Conservation (phyloP, 768 basidiomycete species). For the Termitomyces sp. region DNA sequence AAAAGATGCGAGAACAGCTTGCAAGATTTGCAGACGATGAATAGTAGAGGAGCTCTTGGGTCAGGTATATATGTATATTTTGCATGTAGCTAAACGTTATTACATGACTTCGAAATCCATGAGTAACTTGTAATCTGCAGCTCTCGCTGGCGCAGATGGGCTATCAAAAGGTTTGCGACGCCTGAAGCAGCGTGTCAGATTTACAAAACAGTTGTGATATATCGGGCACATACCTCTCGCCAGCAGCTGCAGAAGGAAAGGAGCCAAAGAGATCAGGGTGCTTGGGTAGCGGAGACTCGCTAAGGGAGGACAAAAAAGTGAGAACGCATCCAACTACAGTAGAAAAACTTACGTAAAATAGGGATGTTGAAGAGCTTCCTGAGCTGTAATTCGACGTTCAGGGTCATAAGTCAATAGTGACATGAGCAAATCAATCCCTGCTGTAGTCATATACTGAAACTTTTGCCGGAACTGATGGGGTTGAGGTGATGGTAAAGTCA, state of each 20-base stretch:
- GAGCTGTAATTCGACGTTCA: constrained; percentile 78
- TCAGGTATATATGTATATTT: background rate
- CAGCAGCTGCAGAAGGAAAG: constrained; percentile 94
- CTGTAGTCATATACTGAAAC: constrained; percentile 79
- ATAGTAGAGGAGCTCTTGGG: background rate
- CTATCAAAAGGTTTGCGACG: constrained; percentile 76
- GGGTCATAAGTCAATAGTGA: constrained; percentile 89
- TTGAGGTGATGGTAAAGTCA: constrained; percentile 74
- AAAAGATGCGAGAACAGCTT: constrained; percentile 57
- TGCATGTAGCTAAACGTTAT: background rate
- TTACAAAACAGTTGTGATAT: background rate
- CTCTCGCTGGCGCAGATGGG: constrained; percentile 76
- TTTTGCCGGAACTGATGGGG: constrained; percentile 76
- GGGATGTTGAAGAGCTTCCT: constrained; percentile 85
- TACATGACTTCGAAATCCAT: constrained; percentile 56
- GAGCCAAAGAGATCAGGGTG: constrained; percentile 94
- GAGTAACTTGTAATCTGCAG: constrained; percentile 62
- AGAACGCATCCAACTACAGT: background rate
- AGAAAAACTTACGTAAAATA: constrained; percentile 73
- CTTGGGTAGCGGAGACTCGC: constrained; percentile 93
- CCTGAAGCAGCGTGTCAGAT: constrained; percentile 33
- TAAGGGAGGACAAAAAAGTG: constrained; percentile 25
- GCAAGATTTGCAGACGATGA: constrained; percentile 31
- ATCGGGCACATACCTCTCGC: constrained; percentile 71
- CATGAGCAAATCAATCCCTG: constrained; percentile 83